These are phyloP conservation scores for Plasmopara muralis DNA, from an alignment of 352 stramenopile genomes.

Conservation along the genomic window DNA sequence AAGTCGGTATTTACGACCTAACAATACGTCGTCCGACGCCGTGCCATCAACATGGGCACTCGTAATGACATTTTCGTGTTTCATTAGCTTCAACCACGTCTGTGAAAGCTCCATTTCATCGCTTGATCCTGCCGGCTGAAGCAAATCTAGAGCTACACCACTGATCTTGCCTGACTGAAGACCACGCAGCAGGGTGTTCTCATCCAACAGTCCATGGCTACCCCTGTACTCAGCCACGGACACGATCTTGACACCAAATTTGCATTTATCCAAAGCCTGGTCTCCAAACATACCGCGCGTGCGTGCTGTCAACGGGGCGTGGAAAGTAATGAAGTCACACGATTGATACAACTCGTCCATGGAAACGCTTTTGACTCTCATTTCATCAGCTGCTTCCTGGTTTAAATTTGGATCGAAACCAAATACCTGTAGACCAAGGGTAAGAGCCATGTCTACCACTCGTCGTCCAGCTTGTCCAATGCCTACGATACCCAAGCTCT, in stretches of 20 bases:
- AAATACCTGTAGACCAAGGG: slow-evolving; percentile 61
- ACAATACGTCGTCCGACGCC: slow-evolving; percentile 73
- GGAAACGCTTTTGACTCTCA: slow-evolving; percentile 57
- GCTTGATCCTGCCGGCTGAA: slow-evolving; percentile 25
- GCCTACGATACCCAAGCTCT: slow-evolving; percentile 63
- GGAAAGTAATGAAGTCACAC: slow-evolving; percentile 92
- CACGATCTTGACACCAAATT: slow-evolving; percentile 86
- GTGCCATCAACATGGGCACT: slow-evolving; percentile 86
- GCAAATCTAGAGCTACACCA: slow-evolving; percentile 78
- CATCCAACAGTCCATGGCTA: slow-evolving; percentile 72
- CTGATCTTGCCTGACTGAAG: slow-evolving; percentile 74
- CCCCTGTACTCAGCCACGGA: slow-evolving; percentile 71
- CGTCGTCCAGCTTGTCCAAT: slow-evolving; percentile 65
- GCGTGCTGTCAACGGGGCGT: slow-evolving; percentile 91
- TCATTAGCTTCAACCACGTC: slow-evolving; percentile 60
- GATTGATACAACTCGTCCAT: slow-evolving; percentile 58
- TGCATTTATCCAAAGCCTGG: slow-evolving; percentile 81
- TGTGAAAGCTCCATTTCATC: slow-evolving; percentile 26
- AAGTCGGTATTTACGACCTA: slow-evolving; percentile 58
- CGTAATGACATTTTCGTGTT: slow-evolving; percentile 85
- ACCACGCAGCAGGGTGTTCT: slow-evolving; percentile 61
- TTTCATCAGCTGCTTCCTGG: slow-evolving; percentile 48
- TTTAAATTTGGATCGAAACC: slow-evolving; percentile 73
- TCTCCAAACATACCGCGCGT: slow-evolving; percentile 87
- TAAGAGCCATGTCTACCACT: slow-evolving; percentile 65